Evolutionary conservation across 2,329 filamentous ascomycete species (phyloP), one percentile per base, ranked within the genome.

Genomic region (Cercospora nicotianae): DNA sequence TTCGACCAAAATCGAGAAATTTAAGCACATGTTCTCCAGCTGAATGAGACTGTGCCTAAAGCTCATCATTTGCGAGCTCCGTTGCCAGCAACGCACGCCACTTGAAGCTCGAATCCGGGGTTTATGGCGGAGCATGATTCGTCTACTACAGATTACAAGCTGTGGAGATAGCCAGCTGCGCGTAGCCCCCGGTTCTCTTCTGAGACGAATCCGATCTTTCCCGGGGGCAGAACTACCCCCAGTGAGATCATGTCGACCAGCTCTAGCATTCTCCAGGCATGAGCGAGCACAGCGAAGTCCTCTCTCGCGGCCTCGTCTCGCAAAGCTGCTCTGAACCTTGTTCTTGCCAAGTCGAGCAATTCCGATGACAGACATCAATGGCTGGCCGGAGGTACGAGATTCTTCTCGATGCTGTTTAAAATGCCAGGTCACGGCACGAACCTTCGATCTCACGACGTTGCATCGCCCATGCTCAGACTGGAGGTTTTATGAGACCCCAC

Each of bases 1-100:
- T 70, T 92, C 91, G 79, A 97, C 95, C 2, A 99, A 99, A 82
- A 85, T 85, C 71, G 83, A 85, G 68, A 85, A 85, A 75, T 84
- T 84, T 70, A 84, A 84, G 75, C 83, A 85, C 69, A 82, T 85
- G 82, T 79, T 85, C 62, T 70, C 69, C 23, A 63, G 65, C 23
- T 67, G 65, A 67, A 48, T 12, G 18, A 23, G 20, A 20, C 20
- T 5, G 4, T 48, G 45, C 45, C 45, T 23, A 20, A 20, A 20
- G 45, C 45, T 48, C 45, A 48, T 23, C n/a, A 23, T 23, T 23
- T 48, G 45, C n/a, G 45, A 12, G 45, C 45, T 23, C 18, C 45
- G 16, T 23, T 23, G 45, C 20, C 45, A 20, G 45, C 45, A 48
- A 48, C 45, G 18, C 3, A 48, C 13, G 13, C 20, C 45, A 48